Evolutionary conservation across 176 grass and related monocot genomes (phyloP).

Genomic region (Triticum turgidum): DNA sequence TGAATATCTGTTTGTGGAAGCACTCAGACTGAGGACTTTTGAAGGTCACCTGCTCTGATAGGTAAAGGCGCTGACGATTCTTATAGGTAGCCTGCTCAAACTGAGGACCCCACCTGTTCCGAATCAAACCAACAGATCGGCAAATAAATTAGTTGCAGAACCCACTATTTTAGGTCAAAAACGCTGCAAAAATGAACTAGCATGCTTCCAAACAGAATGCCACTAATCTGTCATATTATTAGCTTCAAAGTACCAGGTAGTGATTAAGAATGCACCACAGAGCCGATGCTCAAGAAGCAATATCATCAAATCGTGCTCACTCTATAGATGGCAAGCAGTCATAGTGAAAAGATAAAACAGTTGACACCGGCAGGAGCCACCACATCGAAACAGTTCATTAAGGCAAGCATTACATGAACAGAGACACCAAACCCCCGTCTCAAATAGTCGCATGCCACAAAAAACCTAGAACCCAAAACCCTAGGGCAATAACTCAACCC

Average conservation of each 20-base stretch:
- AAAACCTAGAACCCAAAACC: constrained; percentile 41
- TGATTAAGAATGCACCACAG: background rate
- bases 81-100: constrained; percentile 74
- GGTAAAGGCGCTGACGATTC: constrained; percentile 76
- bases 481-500: constrained; percentile 11
- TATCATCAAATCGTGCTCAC: background rate
- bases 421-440: background rate
- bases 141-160: constrained; percentile 19
- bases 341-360: background rate
- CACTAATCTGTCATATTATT: background rate
- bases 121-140: constrained; percentile 27
- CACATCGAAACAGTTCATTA: background rate
- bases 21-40: background rate
- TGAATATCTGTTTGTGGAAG: background rate
- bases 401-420: background rate
- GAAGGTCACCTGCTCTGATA: constrained; percentile 69
- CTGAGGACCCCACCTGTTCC: constrained; percentile 77
- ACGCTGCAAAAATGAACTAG: background rate
- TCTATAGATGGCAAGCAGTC: background rate
- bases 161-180: background rate
- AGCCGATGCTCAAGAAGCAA: background rate
- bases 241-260: background rate
- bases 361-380: background rate
- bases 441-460: constrained; percentile 8
- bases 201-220: background rate